Evolutionary conservation across 2,329 filamentous ascomycete species (phyloP).

Genomic region (Knufia fluminis): DNA sequence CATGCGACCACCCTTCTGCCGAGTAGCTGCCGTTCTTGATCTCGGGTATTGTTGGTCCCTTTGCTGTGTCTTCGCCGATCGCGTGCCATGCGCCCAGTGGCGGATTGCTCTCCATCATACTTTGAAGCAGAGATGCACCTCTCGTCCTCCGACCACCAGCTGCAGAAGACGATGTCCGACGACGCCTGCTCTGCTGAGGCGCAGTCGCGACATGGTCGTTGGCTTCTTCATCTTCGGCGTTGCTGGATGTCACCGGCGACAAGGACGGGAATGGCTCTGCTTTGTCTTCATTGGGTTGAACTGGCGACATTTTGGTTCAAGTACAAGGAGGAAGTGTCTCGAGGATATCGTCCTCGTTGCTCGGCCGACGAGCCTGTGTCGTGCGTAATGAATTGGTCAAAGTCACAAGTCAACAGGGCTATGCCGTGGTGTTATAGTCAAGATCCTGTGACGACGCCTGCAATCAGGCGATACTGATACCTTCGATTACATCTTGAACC

Average conservation of each 20-base stretch:
- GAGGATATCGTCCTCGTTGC: no score
- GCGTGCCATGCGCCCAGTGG: slow-evolving; percentile 28
- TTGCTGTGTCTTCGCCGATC: slow-evolving; percentile 26
- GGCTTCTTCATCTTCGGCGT: slow-evolving; percentile 3
- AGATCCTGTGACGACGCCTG: no score
- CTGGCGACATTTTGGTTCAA: not conserved
- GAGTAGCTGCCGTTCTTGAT: slow-evolving; percentile 27
- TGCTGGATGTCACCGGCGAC: slow-evolving; percentile 6
- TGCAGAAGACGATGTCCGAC: slow-evolving; percentile 5
- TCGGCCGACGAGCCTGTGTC: no score
- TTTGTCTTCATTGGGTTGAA: not conserved
- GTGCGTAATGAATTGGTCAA: no score
- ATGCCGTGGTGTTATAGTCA: no score
- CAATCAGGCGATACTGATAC: no score
- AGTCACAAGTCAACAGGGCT: no score
- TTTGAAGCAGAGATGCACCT: slow-evolving; percentile 17
- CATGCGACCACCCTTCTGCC: slow-evolving; percentile 26
- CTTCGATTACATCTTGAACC: no score
- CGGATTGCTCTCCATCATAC: slow-evolving; percentile 26
- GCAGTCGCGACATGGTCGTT: slow-evolving; percentile 8
- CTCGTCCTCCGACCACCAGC: slow-evolving; percentile 12
- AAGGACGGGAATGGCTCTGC: slow-evolving; percentile 7
- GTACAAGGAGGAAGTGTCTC: no score
- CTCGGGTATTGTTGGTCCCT: slow-evolving; percentile 26
- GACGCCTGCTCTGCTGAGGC: not conserved